Evolutionary conservation across 2,329 filamentous ascomycete species (phyloP), one percentile per base, ranked within the genome.

Genomic region (Diaporthe sp.): DNA sequence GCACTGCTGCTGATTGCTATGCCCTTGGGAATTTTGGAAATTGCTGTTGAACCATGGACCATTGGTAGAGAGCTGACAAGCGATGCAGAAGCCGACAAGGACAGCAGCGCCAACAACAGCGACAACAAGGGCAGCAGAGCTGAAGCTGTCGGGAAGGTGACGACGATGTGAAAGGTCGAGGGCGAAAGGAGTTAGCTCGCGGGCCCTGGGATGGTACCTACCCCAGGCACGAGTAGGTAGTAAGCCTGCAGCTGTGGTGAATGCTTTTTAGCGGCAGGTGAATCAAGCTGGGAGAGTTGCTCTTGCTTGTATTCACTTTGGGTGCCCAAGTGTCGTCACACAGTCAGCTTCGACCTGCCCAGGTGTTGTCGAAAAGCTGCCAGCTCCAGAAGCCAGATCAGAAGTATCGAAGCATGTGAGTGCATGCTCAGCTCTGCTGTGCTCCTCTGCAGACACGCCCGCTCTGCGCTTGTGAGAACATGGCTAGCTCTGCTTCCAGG

Each of bases 371-470:
- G 28, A 57, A 65, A 46, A n/a, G 71, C 39, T 55, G 58, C 71
- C 34, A 65, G 13, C 58, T 65, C 28, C 60, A 65, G 58, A 51
- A 53, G 58, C 58, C 57, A 65, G 49, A 39, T 65, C 71, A 62
- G 71, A 62, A 28, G 49, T 70, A 28, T 55, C 31, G 17, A 70
- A 42, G 65, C 65, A 70, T 70, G 65, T 70, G 65, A 70, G 65
- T 22, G 34, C 28, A 3, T 68, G 46, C 65, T 53, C 31, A 53
- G 44, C 12, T 37, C 12, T 28, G 31, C 65, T 55, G 34, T 67
- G 44, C 42, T 49, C 17, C 25, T 49, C 37, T 12, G 53, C 55
- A 22, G 17, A 31, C 25, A n/a, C 25, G 44, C n/a, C 28, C 2
- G 25, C 62, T n/a, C 1, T 49, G 19, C 19, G 62, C 62, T 31